Conservation (phyloP, 2,329 filamentous ascomycete genomes). For the Hypoxylon rubiginosum region DNA sequence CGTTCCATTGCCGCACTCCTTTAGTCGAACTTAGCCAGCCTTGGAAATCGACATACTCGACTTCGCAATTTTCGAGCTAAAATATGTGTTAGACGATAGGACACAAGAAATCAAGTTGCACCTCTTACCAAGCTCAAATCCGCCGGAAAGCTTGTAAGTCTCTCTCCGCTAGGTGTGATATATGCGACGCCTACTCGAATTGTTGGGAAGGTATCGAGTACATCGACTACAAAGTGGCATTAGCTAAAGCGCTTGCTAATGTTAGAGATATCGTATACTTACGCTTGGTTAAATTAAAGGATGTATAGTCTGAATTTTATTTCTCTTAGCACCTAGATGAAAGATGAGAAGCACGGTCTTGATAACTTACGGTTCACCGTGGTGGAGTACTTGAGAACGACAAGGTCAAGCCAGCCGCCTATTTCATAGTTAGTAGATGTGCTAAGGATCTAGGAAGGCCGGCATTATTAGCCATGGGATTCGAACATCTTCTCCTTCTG, state of each 20-base stretch:
- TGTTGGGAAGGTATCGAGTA: slow-evolving; percentile 72
- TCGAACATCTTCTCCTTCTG: slow-evolving; percentile 59
- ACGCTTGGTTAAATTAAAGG: slow-evolving; percentile 52
- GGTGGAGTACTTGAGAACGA: slow-evolving; percentile 40
- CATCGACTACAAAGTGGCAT: slow-evolving; percentile 58
- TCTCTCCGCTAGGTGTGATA: slow-evolving; percentile 47
- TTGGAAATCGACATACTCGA: slow-evolving; percentile 66
- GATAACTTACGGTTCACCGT: slow-evolving; percentile 29
- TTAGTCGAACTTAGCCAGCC: slow-evolving; percentile 70
- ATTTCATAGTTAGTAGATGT: not conserved
- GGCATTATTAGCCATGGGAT: not conserved
- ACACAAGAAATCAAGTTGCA: not conserved
- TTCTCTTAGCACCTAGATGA: not conserved
- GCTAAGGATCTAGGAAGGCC: not conserved
- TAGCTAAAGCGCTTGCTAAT: not conserved
- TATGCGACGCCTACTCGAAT: slow-evolving; percentile 73
- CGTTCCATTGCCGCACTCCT: slow-evolving; percentile 62
- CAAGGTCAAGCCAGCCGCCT: slow-evolving; percentile 35
- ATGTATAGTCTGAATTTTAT: slow-evolving; percentile 36
- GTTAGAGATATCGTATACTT: not conserved
- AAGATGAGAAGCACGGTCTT: not conserved
- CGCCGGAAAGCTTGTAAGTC: slow-evolving; percentile 65
- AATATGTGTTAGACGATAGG: not conserved
- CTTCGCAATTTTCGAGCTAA: slow-evolving; percentile 63
- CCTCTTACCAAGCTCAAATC: slow-evolving; percentile 57